A percentile compares a stretch with the other conserved stretches of the same genome.
phyloP scores from a whole-genome alignment of 2,329 filamentous ascomycete genomes.

The Whalleya microplaca region DNA sequence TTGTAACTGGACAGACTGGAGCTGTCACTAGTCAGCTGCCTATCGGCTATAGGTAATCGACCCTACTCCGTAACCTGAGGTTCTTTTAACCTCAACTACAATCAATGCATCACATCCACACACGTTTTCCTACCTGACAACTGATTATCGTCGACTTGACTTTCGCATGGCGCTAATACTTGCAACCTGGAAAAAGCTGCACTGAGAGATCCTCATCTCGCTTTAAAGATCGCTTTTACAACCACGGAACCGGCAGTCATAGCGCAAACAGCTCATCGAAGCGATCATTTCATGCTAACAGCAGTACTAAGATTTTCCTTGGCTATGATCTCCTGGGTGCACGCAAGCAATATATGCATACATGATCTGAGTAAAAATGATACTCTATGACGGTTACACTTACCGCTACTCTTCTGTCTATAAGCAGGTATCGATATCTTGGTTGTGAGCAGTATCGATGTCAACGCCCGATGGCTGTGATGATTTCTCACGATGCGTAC shows the following conservation, averaged over 20 bases:
- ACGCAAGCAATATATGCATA: constrained; percentile 10
- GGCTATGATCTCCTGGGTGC: constrained; percentile 7
- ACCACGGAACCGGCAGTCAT: background rate
- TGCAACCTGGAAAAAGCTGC: no score
- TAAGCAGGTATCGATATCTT: constrained; percentile 4
- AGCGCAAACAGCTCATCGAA: background rate
- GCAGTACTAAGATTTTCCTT: constrained; percentile 17
- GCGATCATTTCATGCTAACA: constrained; percentile 5
- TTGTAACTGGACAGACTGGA: no score
- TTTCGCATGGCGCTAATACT: no score
- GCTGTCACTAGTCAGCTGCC: no score
- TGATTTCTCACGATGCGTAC: background rate
- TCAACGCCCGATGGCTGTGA: background rate
- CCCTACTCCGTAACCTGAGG: no score
- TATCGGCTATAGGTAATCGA: no score
- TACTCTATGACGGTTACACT: constrained; percentile 9
- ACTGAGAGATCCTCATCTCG: no score
- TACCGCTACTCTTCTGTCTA: background rate
- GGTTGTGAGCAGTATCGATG: background rate
- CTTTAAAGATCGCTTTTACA: background rate
- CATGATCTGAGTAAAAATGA: constrained; percentile 12
- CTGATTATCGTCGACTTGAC: no score
- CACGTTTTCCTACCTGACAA: no score
- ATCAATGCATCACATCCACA: no score
- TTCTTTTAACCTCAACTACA: no score